A percentile compares a stretch with the other conserved stretches of the same genome.
phyloP scores from a whole-genome alignment of 2,329 filamentous ascomycete genomes.

The Zasmidium angulare region DNA sequence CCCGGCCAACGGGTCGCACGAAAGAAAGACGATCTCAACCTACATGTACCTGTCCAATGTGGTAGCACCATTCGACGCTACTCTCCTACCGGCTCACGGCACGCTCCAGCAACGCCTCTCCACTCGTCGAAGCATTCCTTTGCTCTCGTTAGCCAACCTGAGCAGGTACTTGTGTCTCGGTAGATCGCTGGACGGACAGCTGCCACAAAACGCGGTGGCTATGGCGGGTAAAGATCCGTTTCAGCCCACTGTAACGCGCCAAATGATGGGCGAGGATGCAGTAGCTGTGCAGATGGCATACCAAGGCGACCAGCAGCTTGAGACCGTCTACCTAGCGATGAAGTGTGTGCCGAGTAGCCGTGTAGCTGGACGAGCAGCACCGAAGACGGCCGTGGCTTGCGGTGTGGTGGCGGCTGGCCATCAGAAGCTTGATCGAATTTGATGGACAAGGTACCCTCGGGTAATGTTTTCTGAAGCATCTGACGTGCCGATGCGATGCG shows the following conservation, averaged over 20 bases:
- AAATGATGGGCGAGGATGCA: no score
- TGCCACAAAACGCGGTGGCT: neutral
- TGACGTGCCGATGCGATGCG: neutral
- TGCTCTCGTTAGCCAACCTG: neutral
- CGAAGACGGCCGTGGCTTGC: neutral
- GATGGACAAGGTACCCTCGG: constrained; percentile 2
- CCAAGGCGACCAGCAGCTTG: no score
- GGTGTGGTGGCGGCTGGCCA: neutral
- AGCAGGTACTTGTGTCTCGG: no score
- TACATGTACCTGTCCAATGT: neutral
- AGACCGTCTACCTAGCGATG: no score
- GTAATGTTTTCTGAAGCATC: neutral
- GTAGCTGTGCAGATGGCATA: no score
- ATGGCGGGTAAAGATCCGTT: neutral
- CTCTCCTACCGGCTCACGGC: constrained; percentile 9
- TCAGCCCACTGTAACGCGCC: neutral
- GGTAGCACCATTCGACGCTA: neutral
- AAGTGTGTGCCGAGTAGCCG: neutral
- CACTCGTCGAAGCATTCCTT: neutral
- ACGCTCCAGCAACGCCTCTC: neutral
- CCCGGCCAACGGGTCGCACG: neutral
- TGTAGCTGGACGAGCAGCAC: neutral
- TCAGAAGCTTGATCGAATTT: neutral
- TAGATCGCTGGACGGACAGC: neutral
- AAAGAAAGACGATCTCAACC: neutral